Evolutionary conservation across 805 yeast genomes (phyloP).

Genomic region (Hanseniaspora hatyaiensis): DNA sequence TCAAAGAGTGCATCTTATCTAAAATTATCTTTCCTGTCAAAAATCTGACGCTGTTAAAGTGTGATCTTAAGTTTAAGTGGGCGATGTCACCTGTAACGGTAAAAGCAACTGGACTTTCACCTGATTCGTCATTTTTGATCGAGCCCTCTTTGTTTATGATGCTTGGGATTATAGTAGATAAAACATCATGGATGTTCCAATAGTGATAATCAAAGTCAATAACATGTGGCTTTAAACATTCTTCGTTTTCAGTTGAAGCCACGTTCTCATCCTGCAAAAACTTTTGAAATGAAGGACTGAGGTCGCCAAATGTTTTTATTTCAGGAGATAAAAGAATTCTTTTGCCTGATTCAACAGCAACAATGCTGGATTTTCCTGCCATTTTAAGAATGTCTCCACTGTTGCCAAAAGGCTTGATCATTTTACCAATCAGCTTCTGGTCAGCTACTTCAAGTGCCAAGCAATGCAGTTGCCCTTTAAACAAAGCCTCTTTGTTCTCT

Average conservation of each 20-base stretch:
- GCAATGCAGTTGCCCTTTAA: background rate
- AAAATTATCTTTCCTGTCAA: conserved; percentile 82
- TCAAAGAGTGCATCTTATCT: conserved; percentile 71
- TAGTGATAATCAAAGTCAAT: conserved; percentile 56
- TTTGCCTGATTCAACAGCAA: conserved; percentile 9
- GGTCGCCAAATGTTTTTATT: background rate
- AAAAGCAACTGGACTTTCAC: conserved; percentile 77
- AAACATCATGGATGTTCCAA: conserved; percentile 85
- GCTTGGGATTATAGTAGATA: conserved; percentile 66
- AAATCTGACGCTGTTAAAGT: conserved; percentile 67
- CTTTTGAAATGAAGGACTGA: conserved; percentile 23
- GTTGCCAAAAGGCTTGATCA: background rate
- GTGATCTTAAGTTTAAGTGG: conserved; percentile 73
- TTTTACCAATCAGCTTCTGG: conserved; percentile 5
- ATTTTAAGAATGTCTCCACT: conserved; percentile 12
- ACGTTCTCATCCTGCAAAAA: conserved; percentile 43
- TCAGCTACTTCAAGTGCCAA: background rate
- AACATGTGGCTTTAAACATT: conserved; percentile 34
- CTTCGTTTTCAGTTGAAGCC: conserved; percentile 28
- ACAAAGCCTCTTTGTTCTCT: conserved; percentile 2
- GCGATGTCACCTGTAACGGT: conserved; percentile 94
- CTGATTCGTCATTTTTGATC: background rate
- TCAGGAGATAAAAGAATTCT: conserved; percentile 5
- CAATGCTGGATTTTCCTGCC: conserved; percentile 17
- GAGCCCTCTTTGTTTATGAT: conserved; percentile 35